These are phyloP conservation scores for Cercis canadensis DNA, from an alignment of 306 rosid genomes.

Conservation along the genomic window DNA sequence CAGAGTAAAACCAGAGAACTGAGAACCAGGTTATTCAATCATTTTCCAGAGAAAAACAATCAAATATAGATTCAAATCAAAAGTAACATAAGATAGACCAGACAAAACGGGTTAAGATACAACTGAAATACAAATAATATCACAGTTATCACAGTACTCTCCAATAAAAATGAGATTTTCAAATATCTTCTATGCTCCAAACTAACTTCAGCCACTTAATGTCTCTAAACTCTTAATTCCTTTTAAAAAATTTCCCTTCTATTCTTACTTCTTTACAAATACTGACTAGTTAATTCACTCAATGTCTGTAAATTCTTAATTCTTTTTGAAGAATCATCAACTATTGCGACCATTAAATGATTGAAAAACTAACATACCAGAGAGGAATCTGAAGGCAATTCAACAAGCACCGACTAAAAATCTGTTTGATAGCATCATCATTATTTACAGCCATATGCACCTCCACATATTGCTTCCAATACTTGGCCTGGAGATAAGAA, in stretches of 20 bases:
- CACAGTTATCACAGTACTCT: too few species aligned
- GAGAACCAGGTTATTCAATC: conserved; percentile 15
- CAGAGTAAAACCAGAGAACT: background rate
- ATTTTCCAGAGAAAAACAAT: conserved; percentile 32
- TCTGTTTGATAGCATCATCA: conserved; percentile 88
- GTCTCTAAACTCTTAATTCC: too few species aligned
- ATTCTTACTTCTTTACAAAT: too few species aligned
- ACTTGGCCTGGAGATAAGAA: conserved; percentile 72
- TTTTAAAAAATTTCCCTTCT: background rate
- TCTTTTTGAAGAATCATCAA: background rate
- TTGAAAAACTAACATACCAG: conserved; percentile 59
- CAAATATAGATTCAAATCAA: conserved; percentile 1
- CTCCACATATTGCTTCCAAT: conserved; percentile 98
- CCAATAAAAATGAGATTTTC: too few species aligned
- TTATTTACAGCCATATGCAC: conserved; percentile 87
- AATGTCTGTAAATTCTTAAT: too few species aligned
- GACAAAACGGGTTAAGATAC: background rate
- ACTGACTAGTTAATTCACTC: too few species aligned
- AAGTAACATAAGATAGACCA: conserved; percentile 9
- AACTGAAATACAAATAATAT: background rate
- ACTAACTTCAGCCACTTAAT: background rate
- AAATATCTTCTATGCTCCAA: background rate
- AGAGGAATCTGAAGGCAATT: conserved; percentile 92
- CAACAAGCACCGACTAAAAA: conserved; percentile 90
- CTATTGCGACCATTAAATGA: conserved; percentile 22